Evolutionary conservation across 2,329 filamentous ascomycete genomes (phyloP), one percentile per base, ranked within the genome.

Genomic region (Passalora sequoiae): DNA sequence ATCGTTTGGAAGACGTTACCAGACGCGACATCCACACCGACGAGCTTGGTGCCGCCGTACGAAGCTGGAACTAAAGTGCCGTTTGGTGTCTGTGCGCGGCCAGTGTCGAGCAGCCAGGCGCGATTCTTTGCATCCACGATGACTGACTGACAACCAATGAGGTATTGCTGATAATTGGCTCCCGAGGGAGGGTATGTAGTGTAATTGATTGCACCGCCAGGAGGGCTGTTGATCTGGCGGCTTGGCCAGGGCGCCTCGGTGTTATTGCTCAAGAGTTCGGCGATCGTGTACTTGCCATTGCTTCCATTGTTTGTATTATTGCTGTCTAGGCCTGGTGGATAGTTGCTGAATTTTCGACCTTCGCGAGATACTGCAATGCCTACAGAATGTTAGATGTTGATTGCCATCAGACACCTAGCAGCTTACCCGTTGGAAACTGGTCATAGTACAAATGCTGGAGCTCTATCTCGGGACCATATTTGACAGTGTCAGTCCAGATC

Each of bases 81-180:
- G 32, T 73, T 65, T 0, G 57, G 51, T 4, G 64, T 64, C n/a
- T 64, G 55, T 1, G 66, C 67, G 16, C 73, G 66, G 6, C 73
- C 74, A 3, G 73, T 76, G 49, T 77, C 74, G 6, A 77, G 66
- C 39, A 77, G 69, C 73, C 73, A 76, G 15, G 76, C 65, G 5
- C 71, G 66, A 55, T 77, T 71, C 2, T 60, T 55, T 0, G 72
- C 51, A 47, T 77, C 73, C 13, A 76, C 65, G 8, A 77, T 72
- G 2, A 77, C 71, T 28, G 66, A 71, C 54, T 77, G 74, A 0
- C 74, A 71, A 35, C 71, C 70, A 43, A 76, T 72, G 8, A 76
- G 60, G 54, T 75, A 68, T 50, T 71, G 55, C n/a, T 65, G 60
- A 44, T 74, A 69, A 50, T 73, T 73, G 22, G 66, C 71, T 22